phyloP scores from a whole-genome alignment of 2,329 filamentous ascomycete species.

The Ascosphaera apis region DNA sequence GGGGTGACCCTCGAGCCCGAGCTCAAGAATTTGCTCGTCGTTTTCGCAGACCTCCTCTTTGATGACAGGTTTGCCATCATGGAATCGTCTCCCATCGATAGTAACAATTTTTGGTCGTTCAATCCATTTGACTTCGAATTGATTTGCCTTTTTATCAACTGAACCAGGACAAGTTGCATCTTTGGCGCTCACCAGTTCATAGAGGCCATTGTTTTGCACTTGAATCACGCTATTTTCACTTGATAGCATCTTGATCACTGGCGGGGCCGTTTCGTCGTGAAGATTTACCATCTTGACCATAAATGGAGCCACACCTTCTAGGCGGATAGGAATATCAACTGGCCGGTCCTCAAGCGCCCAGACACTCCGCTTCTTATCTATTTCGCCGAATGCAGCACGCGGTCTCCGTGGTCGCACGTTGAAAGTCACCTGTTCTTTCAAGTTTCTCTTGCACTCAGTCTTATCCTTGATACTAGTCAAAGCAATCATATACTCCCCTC shows the following conservation, averaged over 20 bases:
- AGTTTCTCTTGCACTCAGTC: conserved; percentile 61
- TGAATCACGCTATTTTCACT: conserved; percentile 45
- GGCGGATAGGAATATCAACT: conserved; percentile 54
- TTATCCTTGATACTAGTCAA: conserved; percentile 70
- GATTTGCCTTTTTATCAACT: conserved; percentile 48
- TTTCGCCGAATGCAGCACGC: conserved; percentile 59
- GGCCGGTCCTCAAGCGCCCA: conserved; percentile 54
- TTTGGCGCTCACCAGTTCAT: conserved; percentile 53
- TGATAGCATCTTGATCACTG: conserved; percentile 25
- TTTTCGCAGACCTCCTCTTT: conserved; percentile 83
- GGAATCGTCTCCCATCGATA: conserved; percentile 26
- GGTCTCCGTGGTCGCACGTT: conserved; percentile 73
- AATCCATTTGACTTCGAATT: conserved; percentile 69
- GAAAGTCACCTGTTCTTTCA: conserved; percentile 70
- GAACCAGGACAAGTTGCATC: conserved; percentile 66
- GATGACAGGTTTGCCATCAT: conserved; percentile 32
- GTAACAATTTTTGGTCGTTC: conserved; percentile 50
- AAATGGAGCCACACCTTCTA: conserved; percentile 76
- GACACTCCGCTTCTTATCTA: conserved; percentile 57
- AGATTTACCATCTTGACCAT: conserved; percentile 50
- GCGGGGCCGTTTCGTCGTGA: conserved; percentile 26
- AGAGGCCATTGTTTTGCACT: conserved; percentile 46
- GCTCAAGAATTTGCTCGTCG: conserved; percentile 70
- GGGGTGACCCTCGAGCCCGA: conserved; percentile 55
- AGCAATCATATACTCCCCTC: conserved; percentile 75